Evolutionary conservation across 169 alveolate genomes (phyloP).

Genomic region (Eimeria brunetti): DNA sequence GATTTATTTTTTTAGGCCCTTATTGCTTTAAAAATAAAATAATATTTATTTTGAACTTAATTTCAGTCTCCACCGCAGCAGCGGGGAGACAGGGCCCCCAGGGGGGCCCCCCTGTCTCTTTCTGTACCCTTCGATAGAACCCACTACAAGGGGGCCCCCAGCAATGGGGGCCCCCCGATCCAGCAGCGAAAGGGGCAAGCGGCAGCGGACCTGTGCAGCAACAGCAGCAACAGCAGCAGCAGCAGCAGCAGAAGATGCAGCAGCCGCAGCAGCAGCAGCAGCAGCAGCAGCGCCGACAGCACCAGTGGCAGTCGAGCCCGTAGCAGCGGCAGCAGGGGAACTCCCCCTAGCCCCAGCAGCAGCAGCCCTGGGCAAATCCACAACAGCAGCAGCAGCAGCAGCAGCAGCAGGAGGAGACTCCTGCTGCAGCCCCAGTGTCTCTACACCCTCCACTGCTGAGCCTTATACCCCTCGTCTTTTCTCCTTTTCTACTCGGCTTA

Average conservation of each 20-base stretch:
- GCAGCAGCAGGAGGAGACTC: background rate
- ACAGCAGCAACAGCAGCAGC: background rate
- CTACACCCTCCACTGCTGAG: background rate
- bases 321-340: background rate
- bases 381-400: slow-evolving; percentile 44
- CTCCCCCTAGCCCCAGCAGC: background rate
- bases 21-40: too few relatives aligned
- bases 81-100: background rate
- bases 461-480: background rate
- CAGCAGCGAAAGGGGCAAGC: background rate
- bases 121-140: too few relatives aligned
- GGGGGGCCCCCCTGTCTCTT: slow-evolving; percentile 6
- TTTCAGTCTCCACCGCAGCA: background rate
- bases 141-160: background rate
- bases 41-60: background rate
- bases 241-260: background rate
- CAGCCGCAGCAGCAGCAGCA: background rate
- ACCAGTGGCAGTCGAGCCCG: too few relatives aligned
- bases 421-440: slow-evolving; percentile 27
- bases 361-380: background rate
- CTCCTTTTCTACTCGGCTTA: background rate
- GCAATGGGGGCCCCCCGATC: background rate
- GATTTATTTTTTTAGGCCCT: too few relatives aligned
- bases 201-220: background rate
- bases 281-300: too few relatives aligned